Evolutionary conservation across 2,329 filamentous ascomycete species (phyloP).

Genomic region (Aspergillus sp.): DNA sequence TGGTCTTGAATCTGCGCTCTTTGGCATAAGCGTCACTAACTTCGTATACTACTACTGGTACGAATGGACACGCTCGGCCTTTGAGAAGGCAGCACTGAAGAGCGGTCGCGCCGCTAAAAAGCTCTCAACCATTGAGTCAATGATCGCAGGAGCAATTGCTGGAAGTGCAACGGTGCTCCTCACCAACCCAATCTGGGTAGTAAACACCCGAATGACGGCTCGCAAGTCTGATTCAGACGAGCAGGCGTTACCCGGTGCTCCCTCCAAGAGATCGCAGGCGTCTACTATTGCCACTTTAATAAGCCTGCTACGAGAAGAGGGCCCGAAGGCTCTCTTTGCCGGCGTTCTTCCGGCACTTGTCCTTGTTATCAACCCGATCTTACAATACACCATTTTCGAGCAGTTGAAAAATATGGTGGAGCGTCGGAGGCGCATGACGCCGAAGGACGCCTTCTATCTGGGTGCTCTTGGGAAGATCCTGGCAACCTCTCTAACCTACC

Average conservation of each 20-base stretch:
- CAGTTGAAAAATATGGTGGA: slow-evolving; percentile 92
- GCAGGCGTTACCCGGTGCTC: slow-evolving; percentile 39
- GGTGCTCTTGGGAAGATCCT: slow-evolving; percentile 93
- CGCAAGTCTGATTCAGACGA: slow-evolving; percentile 62
- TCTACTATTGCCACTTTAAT: slow-evolving; percentile 80
- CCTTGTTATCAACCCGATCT: slow-evolving; percentile 94
- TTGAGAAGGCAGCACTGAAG: slow-evolving; percentile 71
- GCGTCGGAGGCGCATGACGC: slow-evolving; percentile 73
- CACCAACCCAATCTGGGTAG: slow-evolving; percentile 98
- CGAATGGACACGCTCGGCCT: slow-evolving; percentile 89
- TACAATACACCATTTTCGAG: slow-evolving; percentile 98
- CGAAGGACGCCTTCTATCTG: slow-evolving; percentile 83
- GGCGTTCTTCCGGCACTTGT: slow-evolving; percentile 91
- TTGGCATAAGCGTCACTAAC: slow-evolving; percentile 97
- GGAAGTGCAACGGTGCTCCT: slow-evolving; percentile 91
- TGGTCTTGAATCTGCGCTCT: slow-evolving; percentile 88
- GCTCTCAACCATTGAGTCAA: slow-evolving; percentile 87
- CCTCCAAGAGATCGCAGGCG: slow-evolving; percentile 54
- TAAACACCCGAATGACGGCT: slow-evolving; percentile 98
- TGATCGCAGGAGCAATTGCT: slow-evolving; percentile 91
- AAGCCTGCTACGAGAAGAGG: slow-evolving; percentile 78
- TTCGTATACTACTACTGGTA: slow-evolving; percentile 99
- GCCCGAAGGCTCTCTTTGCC: slow-evolving; percentile 79
- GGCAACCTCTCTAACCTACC: slow-evolving; percentile 91
- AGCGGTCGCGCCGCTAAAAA: slow-evolving; percentile 73